Percentiles rank a stretch among this genome's conserved stretches.
These are phyloP conservation scores for Pholiota microspora DNA, from an alignment of 768 basidiomycete species.

Conservation along the genomic window DNA sequence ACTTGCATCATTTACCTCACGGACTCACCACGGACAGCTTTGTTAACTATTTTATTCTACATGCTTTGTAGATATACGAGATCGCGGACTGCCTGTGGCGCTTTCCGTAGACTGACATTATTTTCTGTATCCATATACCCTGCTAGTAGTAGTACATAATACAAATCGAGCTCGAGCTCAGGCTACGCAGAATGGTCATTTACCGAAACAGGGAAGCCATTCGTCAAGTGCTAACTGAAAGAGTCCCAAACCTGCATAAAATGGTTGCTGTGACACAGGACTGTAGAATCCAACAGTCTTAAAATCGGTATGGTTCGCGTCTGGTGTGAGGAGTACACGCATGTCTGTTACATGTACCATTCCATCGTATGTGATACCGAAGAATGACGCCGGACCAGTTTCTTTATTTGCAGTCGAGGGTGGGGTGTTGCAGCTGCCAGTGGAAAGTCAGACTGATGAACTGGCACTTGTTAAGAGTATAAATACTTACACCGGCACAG, in stretches of 20 bases:
- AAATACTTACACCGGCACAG: constrained; percentile 36
- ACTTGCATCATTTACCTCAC: background rate
- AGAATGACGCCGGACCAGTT: constrained; percentile 28
- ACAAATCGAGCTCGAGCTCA: too few species aligned
- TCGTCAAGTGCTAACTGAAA: constrained; percentile 46
- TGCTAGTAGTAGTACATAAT: background rate
- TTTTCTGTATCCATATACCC: background rate
- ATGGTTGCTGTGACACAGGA: constrained; percentile 42
- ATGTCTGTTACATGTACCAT: constrained; percentile 53
- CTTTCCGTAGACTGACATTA: background rate
- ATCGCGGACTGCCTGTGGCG: background rate
- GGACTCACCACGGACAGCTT: background rate
- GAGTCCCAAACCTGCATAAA: constrained; percentile 44
- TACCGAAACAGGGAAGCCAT: constrained; percentile 44
- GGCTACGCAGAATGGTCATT: background rate
- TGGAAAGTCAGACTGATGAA: background rate
- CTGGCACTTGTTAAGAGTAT: background rate
- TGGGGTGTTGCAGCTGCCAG: constrained; percentile 33
- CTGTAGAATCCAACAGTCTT: constrained; percentile 51
- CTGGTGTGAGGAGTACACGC: constrained; percentile 43
- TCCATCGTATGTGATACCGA: constrained; percentile 42
- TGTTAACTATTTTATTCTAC: background rate
- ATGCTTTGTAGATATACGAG: background rate
- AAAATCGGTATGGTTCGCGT: constrained; percentile 46
- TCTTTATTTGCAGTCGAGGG: constrained; percentile 22